Conservation (phyloP, 495 filamentous ascomycete species). For the Thermochaetoides thermophila region DNA sequence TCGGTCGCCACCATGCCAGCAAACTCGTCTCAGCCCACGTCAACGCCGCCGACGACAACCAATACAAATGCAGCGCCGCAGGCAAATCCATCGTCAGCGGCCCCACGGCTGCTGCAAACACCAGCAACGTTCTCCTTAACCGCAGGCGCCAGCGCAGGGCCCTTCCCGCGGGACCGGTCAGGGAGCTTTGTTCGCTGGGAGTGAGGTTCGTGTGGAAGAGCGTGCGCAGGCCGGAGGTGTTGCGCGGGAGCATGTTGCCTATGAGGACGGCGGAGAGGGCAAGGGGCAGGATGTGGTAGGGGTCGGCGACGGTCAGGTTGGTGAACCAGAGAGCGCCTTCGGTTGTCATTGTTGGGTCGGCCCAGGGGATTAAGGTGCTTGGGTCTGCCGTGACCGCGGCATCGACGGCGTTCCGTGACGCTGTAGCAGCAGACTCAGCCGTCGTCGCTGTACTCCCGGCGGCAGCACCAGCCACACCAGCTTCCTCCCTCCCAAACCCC, state of each 20-base stretch:
- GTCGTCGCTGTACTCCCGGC: neutral
- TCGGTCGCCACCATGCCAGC: slow-evolving; percentile 14
- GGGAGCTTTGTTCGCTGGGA: too few relatives aligned
- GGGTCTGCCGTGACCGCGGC: neutral
- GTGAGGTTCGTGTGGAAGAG: too few relatives aligned
- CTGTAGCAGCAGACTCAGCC: neutral
- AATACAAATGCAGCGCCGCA: slow-evolving; percentile 55
- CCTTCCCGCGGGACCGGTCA: too few relatives aligned
- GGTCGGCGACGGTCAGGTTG: slow-evolving; percentile 57
- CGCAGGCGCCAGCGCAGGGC: slow-evolving; percentile 1
- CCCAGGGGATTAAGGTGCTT: neutral
- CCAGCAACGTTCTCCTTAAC: slow-evolving; percentile 21
- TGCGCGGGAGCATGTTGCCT: slow-evolving; percentile 23
- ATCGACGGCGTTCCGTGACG: neutral
- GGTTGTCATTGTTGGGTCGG: slow-evolving; percentile 26
- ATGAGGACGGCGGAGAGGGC: slow-evolving; percentile 37
- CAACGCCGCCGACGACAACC: slow-evolving; percentile 37
- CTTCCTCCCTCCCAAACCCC: slow-evolving; percentile 4
- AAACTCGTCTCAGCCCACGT: slow-evolving; percentile 4
- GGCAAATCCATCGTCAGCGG: slow-evolving; percentile 40
- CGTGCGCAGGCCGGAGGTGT: too few relatives aligned
- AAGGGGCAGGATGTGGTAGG: slow-evolving; percentile 49
- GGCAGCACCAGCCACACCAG: neutral
- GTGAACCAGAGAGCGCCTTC: slow-evolving; percentile 76
- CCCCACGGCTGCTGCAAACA: slow-evolving; percentile 27